Evolutionary conservation across 2,329 filamentous ascomycete species (phyloP).

Genomic region (Colletotrichum sp.): DNA sequence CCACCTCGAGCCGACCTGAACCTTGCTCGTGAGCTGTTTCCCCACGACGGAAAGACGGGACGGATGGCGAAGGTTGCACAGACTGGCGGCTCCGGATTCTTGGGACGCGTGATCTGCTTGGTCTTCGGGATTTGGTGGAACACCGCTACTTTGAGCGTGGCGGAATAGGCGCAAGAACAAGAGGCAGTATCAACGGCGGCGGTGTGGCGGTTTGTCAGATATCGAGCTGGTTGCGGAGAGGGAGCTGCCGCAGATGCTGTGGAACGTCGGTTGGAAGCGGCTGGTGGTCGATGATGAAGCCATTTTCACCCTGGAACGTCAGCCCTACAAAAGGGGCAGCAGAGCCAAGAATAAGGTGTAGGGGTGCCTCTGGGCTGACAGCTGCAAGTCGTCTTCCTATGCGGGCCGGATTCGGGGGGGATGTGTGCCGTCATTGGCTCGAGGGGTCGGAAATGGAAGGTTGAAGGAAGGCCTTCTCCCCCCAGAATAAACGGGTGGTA

Average conservation of each 20-base stretch:
- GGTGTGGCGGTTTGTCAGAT: background rate
- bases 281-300: background rate
- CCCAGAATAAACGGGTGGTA: background rate
- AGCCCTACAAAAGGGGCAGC: conserved; percentile 2
- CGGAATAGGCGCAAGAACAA: background rate
- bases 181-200: background rate
- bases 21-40: background rate
- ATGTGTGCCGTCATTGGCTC: background rate
- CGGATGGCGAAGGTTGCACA: background rate
- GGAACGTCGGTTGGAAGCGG: background rate
- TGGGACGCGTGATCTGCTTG: background rate
- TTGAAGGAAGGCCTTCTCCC: background rate
- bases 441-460: background rate
- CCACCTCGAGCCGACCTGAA: background rate
- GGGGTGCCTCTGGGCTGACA: background rate
- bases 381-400: background rate
- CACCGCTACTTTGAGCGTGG: background rate
- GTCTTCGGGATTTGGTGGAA: background rate
- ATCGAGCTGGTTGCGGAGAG: background rate
- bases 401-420: background rate
- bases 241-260: background rate
- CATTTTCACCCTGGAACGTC: background rate
- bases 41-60: background rate
- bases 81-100: background rate
- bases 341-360: background rate